A percentile compares a stretch with the other conserved stretches of the same genome.
phyloP scores from a whole-genome alignment of 305 asterid genomes.

The Solanum hybrid region DNA sequence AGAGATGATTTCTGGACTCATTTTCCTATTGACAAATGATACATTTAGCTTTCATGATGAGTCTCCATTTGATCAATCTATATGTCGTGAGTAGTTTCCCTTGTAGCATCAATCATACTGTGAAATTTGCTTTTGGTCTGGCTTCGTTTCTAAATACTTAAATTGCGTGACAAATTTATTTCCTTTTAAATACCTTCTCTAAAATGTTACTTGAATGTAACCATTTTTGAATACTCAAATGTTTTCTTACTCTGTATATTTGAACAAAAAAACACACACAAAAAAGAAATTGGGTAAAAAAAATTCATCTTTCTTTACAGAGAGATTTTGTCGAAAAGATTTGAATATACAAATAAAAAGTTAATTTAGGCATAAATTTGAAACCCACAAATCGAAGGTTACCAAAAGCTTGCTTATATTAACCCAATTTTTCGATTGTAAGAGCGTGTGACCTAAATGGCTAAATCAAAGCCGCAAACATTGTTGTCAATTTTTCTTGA shows the following conservation, averaged over 20 bases:
- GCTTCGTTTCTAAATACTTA: neutral
- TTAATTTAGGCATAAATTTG: neutral
- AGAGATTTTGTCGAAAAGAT: neutral
- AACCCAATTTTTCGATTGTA: neutral
- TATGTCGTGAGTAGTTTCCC: accelerated
- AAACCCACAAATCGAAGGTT: neutral
- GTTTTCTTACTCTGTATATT: no score
- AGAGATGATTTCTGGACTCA: neutral
- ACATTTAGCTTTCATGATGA: accelerated
- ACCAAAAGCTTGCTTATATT: neutral
- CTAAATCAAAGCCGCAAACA: neutral
- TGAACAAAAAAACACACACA: neutral
- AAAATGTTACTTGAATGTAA: neutral
- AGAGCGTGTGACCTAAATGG: neutral
- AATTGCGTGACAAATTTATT: neutral
- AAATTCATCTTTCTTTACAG: neutral
- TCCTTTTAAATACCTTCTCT: neutral
- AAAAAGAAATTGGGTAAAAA: neutral
- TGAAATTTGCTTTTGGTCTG: neutral
- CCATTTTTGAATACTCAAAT: no score
- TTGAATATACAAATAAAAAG: neutral
- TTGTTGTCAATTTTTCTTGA: neutral
- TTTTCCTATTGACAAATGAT: neutral
- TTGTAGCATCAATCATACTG: no score
- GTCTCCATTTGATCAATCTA: neutral